phyloP scores from a whole-genome alignment of 2,329 filamentous ascomycete species.

The Ascochyta clinopodiicola region DNA sequence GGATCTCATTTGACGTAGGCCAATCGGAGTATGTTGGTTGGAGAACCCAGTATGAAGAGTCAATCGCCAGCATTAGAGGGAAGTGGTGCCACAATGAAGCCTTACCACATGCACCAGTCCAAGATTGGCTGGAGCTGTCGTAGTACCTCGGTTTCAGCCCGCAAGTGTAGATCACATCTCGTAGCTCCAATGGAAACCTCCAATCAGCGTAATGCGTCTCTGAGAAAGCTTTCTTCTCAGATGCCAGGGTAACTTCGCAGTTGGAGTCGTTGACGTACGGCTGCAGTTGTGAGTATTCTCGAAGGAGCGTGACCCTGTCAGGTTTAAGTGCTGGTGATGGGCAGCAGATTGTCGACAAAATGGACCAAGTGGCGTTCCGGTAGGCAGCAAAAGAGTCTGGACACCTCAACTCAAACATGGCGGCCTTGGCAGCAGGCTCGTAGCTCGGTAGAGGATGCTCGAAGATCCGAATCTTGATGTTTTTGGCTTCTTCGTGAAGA shows the following conservation, averaged over 20 bases:
- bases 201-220: constrained; percentile 57
- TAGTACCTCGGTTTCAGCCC: constrained; percentile 58
- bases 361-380: constrained; percentile 60
- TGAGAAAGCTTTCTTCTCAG: constrained; percentile 55
- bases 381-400: constrained; percentile 58
- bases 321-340: not conserved
- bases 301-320: constrained; percentile 29
- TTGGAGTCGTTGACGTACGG: constrained; percentile 22
- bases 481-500: constrained; percentile 43
- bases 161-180: constrained; percentile 55
- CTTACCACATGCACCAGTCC: constrained; percentile 43
- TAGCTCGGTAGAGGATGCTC: constrained; percentile 59
- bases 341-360: constrained; percentile 50
- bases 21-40: constrained; percentile 31
- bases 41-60: constrained; percentile 49
- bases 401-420: constrained; percentile 60
- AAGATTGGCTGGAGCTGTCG: constrained; percentile 50
- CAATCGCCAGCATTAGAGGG: constrained; percentile 46
- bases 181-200: constrained; percentile 51
- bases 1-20: constrained; percentile 62
- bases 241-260: constrained; percentile 51
- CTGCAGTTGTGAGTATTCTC: constrained; percentile 43
- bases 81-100: constrained; percentile 58
- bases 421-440: constrained; percentile 46
- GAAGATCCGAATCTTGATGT: constrained; percentile 55